A percentile compares a stretch with the other conserved stretches of the same genome.
Evolutionary conservation across 257 asterid species (phyloP).

Genomic region (Solanum paucissectum): DNA sequence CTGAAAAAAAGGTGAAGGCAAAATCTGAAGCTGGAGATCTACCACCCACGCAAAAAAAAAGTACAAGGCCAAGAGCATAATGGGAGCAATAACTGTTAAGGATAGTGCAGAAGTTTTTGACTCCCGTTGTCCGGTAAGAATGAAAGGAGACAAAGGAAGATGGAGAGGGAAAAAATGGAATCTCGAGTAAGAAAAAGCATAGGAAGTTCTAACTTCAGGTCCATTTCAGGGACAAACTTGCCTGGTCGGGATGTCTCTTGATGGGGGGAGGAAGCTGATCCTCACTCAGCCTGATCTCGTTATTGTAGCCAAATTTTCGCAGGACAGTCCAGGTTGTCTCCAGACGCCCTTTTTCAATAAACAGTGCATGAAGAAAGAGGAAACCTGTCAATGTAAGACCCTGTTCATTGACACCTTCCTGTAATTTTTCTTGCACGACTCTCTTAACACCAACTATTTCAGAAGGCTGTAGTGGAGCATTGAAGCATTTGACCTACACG

Average conservation of each 20-base stretch:
- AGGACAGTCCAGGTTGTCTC: slow-evolving; percentile 99
- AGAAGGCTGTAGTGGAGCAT: slow-evolving; percentile 87
- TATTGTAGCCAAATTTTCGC: slow-evolving; percentile 90
- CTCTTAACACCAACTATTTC: slow-evolving; percentile 89
- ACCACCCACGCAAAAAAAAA: background rate
- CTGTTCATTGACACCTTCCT: slow-evolving; percentile 72
- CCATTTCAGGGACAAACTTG: slow-evolving; percentile 10
- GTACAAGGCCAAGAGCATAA: background rate
- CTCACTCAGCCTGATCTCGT: slow-evolving; percentile 82
- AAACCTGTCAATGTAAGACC: slow-evolving; percentile 98
- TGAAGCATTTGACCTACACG: slow-evolving; percentile 86
- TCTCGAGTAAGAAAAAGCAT: background rate
- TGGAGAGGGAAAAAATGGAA: background rate
- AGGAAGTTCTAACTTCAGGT: background rate
- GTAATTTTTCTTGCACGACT: slow-evolving; percentile 90
- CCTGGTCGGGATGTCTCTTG: slow-evolving; percentile 88
- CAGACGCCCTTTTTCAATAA: slow-evolving; percentile 87
- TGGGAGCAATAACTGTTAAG: background rate
- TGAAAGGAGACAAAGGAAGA: background rate
- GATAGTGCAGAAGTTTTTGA: background rate
- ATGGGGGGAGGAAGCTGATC: slow-evolving; percentile 80
- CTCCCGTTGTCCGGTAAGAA: background rate
- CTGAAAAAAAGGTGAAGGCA: background rate
- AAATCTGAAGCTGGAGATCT: background rate
- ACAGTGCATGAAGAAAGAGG: slow-evolving; percentile 93